Percentiles rank a stretch among this genome's conserved stretches.
phyloP scores from a whole-genome alignment of 2,329 filamentous ascomycete species.

The Fusarium anguioides region DNA sequence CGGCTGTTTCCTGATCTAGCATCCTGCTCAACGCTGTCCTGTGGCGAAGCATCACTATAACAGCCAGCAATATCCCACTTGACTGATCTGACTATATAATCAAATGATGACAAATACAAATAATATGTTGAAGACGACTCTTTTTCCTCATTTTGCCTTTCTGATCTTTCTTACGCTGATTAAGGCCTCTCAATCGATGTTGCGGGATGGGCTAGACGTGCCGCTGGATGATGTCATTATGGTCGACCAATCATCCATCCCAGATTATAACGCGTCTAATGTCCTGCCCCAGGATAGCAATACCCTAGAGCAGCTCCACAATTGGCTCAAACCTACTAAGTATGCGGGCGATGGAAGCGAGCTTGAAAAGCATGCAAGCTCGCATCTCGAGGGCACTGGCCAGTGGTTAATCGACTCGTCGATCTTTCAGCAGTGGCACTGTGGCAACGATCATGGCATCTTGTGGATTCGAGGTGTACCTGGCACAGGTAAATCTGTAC shows the following conservation, averaged over 20 bases:
- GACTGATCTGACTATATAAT: too few species aligned
- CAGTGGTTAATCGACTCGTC: constrained; percentile 17
- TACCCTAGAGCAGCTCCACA: constrained; percentile 34
- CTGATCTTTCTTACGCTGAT: too few species aligned
- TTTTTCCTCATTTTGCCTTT: too few species aligned
- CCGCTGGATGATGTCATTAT: constrained; percentile 24
- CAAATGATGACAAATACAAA: too few species aligned
- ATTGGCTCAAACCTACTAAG: constrained; percentile 26
- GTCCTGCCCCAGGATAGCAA: constrained; percentile 45
- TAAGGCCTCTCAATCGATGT: too few species aligned
- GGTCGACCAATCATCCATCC: constrained; percentile 39
- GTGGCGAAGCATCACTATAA: too few species aligned
- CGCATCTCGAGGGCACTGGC: constrained; percentile 19
- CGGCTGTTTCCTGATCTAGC: too few species aligned
- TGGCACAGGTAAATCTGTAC: constrained; percentile 54
- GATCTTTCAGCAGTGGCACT: constrained; percentile 23
- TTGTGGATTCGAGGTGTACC: constrained; percentile 49
- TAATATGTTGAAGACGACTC: too few species aligned
- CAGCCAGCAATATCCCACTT: too few species aligned
- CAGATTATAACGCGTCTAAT: constrained; percentile 48
- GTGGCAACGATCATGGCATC: neutral
- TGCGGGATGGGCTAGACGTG: neutral
- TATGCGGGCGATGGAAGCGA: constrained; percentile 28
- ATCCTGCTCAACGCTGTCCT: too few species aligned
- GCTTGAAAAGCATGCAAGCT: constrained; percentile 22